These are phyloP conservation scores for Myriosclerotinia duriaeana DNA, from an alignment of 2,329 filamentous ascomycete genomes.

Conservation along the genomic window DNA sequence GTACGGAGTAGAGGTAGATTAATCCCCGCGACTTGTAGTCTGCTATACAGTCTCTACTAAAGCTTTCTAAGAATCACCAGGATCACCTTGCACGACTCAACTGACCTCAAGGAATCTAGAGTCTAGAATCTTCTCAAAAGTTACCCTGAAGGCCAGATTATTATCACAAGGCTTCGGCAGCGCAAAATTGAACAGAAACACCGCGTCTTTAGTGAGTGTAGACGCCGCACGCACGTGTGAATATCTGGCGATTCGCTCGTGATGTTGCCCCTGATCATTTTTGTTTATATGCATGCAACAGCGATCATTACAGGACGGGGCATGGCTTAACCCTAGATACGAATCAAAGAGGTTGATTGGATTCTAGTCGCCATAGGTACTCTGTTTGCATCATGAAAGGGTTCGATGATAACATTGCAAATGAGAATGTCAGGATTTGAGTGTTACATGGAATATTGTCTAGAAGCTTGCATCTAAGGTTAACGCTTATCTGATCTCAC, in stretches of 20 bases:
- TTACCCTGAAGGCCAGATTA: not conserved
- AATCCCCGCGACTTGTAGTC: not conserved
- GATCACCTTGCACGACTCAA: not conserved
- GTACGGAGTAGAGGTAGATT: not conserved
- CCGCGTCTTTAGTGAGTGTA: not conserved
- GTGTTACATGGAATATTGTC: not conserved
- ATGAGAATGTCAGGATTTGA: not conserved
- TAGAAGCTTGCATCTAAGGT: not conserved
- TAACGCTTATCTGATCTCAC: not conserved
- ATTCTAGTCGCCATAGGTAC: not conserved
- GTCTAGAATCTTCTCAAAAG: not conserved
- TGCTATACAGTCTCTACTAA: too few relatives aligned
- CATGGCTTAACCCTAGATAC: not conserved
- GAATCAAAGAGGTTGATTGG: not conserved
- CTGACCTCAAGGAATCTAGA: not conserved
- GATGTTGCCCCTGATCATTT: not conserved
- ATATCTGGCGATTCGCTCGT: not conserved
- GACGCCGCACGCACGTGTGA: not conserved
- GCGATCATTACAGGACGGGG: not conserved
- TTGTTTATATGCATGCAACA: not conserved
- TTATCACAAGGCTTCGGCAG: not conserved
- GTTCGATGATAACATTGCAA: not conserved
- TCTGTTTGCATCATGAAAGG: not conserved
- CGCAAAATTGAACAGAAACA: slow-evolving; percentile 7
- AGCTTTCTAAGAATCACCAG: too few relatives aligned